Evolutionary conservation across 495 filamentous ascomycete genomes (phyloP).

Genomic region (Aspergillus incahuasiensis): DNA sequence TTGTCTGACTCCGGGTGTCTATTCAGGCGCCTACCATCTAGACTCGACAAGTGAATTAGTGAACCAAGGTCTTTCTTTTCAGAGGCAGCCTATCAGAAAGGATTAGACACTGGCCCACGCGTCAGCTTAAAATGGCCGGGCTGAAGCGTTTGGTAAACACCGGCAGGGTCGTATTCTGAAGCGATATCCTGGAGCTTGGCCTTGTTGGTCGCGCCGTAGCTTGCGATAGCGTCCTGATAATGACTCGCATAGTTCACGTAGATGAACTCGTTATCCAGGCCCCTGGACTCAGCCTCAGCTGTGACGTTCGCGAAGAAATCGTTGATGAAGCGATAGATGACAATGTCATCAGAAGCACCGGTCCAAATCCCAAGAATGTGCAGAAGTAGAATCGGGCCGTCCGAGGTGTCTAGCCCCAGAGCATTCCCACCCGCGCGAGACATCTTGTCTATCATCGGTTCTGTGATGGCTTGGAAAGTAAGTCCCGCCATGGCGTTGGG

Average conservation of each 20-base stretch:
- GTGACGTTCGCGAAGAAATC: constrained; percentile 17
- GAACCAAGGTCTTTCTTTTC: too few relatives aligned
- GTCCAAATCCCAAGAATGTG: constrained; percentile 35
- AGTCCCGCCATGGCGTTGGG: constrained; percentile 38
- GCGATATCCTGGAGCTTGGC: constrained; percentile 6
- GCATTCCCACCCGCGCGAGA: constrained; percentile 47
- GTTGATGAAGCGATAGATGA: constrained; percentile 18
- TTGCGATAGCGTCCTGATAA: constrained; percentile 10
- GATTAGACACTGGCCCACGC: background rate
- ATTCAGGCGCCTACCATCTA: background rate
- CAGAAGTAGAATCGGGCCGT: constrained; percentile 35
- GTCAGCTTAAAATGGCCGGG: constrained; percentile 10
- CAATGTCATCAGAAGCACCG: constrained; percentile 28
- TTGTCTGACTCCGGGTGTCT: too few relatives aligned
- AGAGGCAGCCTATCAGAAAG: background rate
- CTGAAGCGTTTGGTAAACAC: constrained; percentile 12
- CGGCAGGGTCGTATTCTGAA: constrained; percentile 2
- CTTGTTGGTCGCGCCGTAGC: constrained; percentile 8
- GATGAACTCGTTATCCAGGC: constrained; percentile 47
- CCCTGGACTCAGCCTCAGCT: constrained; percentile 36
- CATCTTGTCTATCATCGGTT: constrained; percentile 33
- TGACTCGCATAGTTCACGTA: constrained; percentile 47
- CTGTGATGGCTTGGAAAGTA: constrained; percentile 46
- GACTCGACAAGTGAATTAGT: too few relatives aligned
- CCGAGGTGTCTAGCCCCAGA: constrained; percentile 41